Percentiles rank a stretch among this genome's conserved stretches.
Conservation (phyloP, 2,329 filamentous ascomycete genomes). For the Fusarium albidum region DNA sequence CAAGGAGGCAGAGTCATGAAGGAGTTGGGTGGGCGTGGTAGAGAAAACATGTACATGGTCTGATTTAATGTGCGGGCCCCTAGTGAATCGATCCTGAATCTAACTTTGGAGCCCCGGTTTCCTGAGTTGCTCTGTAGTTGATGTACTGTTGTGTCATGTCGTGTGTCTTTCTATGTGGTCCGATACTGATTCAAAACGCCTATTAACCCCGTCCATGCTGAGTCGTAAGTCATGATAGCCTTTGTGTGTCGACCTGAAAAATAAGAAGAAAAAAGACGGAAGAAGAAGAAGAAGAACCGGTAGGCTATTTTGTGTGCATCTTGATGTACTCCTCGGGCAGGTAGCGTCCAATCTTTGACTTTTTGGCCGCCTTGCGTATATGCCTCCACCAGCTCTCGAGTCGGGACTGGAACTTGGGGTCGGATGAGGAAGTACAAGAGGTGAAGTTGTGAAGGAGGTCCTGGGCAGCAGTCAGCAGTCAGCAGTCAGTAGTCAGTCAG, state of each 20-base stretch:
- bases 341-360: conserved; percentile 46
- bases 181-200: conserved; percentile 20
- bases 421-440: conserved; percentile 37
- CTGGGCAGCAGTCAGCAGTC: too few relatives aligned
- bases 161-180: neutral
- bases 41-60: conserved; percentile 24
- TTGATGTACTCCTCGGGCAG: conserved; percentile 44
- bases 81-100: conserved; percentile 5
- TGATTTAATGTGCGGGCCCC: conserved; percentile 13
- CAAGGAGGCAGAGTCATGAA: conserved; percentile 39
- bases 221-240: neutral
- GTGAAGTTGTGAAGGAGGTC: conserved; percentile 44
- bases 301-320: conserved; percentile 43
- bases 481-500: too few relatives aligned
- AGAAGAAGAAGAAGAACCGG: neutral
- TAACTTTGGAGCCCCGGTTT: neutral
- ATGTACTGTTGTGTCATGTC: neutral
- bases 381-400: conserved; percentile 47
- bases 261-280: neutral
- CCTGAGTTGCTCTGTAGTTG: neutral
- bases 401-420: conserved; percentile 42
- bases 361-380: conserved; percentile 45
- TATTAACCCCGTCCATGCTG: conserved; percentile 6
- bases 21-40: conserved; percentile 23
- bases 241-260: conserved; percentile 4